phyloP scores from a whole-genome alignment of 1,139 yeast species.

The Wickerhamiella pararugosa region DNA sequence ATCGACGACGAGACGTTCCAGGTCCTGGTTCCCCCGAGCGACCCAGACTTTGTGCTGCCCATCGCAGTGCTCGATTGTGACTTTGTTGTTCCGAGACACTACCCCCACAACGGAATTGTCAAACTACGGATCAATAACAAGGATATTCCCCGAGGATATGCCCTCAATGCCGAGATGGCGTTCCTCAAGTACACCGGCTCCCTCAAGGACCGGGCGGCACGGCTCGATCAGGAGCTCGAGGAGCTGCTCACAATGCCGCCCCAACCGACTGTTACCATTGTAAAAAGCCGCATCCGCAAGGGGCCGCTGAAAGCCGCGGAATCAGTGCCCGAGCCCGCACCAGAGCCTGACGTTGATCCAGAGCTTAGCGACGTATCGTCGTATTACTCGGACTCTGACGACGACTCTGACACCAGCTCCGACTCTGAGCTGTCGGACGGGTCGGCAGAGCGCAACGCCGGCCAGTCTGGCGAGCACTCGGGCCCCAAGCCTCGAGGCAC shows the following conservation, averaged over 20 bases:
- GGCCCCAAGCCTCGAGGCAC: constrained; percentile 22
- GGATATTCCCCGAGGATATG: constrained; percentile 59
- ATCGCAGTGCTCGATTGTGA: constrained; percentile 36
- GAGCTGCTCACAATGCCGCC: constrained; percentile 40
- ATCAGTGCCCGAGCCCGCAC: constrained; percentile 5
- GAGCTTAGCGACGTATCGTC: background rate
- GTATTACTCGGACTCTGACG: constrained; percentile 3
- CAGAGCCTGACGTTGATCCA: constrained; percentile 5
- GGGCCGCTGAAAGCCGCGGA: background rate
- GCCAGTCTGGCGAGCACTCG: constrained; percentile 5
- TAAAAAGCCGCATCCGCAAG: constrained; percentile 14
- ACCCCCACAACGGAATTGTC: constrained; percentile 29
- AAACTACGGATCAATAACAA: constrained; percentile 36
- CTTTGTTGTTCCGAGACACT: constrained; percentile 39
- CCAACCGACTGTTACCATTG: constrained; percentile 39
- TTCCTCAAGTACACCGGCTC: constrained; percentile 31
- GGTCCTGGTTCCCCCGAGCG: constrained; percentile 36
- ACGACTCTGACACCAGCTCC: constrained; percentile 6
- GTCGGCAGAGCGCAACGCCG: constrained; percentile 12
- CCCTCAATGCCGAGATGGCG: constrained; percentile 52
- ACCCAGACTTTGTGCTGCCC: constrained; percentile 64
- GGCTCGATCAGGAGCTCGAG: constrained; percentile 42
- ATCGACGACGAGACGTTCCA: constrained; percentile 13
- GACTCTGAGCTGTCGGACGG: constrained; percentile 10
- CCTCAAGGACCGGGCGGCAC: constrained; percentile 37